phyloP scores from a whole-genome alignment of 1,284 basidiomycete species.

The Sporisorium scitamineum region DNA sequence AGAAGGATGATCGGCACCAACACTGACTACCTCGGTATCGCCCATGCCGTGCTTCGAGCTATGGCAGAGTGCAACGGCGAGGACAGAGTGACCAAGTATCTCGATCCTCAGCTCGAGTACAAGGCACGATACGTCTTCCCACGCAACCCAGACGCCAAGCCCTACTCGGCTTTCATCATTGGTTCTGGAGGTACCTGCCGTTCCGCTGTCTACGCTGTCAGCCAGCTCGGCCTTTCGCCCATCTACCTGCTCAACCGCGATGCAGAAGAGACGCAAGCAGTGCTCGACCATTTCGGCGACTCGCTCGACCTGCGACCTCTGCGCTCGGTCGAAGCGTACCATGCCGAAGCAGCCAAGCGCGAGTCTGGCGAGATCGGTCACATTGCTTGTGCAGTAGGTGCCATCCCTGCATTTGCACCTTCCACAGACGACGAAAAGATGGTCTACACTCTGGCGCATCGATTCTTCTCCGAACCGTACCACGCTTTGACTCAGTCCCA shows the following conservation, averaged over 20 bases:
- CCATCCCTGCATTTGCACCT: constrained; percentile 65
- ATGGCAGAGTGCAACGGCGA: constrained; percentile 35
- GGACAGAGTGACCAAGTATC: constrained; percentile 29
- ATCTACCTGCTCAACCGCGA: constrained; percentile 57
- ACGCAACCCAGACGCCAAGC: constrained; percentile 23
- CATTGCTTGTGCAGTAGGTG: constrained; percentile 57
- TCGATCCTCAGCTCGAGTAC: constrained; percentile 27
- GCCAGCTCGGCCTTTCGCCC: constrained; percentile 44
- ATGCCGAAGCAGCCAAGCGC: constrained; percentile 27
- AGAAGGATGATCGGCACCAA: constrained; percentile 56
- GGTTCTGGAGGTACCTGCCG: constrained; percentile 57
- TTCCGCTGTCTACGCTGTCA: constrained; percentile 52
- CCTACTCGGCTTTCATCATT: constrained; percentile 55
- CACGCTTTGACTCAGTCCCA: constrained; percentile 4
- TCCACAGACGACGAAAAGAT: constrained; percentile 61
- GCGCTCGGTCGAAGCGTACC: constrained; percentile 37
- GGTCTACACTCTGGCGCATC: constrained; percentile 60
- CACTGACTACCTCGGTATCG: constrained; percentile 55
- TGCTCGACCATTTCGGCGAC: constrained; percentile 43
- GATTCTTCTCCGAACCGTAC: constrained; percentile 50
- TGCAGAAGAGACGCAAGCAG: constrained; percentile 44
- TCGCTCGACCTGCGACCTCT: constrained; percentile 47
- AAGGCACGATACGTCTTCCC: constrained; percentile 31
- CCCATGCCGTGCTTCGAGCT: constrained; percentile 45
- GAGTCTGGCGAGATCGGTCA: constrained; percentile 43